Percentiles rank a stretch among this genome's conserved stretches.
Conservation (phyloP, 2,329 filamentous ascomycete species). For the Alternaria novae-zelandiae region DNA sequence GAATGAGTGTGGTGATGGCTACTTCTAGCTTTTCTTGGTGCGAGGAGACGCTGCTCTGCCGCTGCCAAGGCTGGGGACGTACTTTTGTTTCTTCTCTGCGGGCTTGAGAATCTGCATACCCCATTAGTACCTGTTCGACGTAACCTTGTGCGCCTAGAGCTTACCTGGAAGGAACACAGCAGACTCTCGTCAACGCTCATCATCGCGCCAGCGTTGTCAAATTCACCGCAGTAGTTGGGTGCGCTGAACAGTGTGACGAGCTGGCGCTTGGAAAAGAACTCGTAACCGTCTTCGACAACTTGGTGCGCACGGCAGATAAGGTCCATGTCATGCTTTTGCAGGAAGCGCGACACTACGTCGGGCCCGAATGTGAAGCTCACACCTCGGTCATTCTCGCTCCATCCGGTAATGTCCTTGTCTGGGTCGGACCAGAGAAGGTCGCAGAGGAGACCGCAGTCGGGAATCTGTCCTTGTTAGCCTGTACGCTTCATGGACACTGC, state of each 20-base stretch:
- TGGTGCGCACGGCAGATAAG: conserved; percentile 98
- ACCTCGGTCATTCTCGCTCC: conserved; percentile 98
- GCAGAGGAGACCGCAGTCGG: conserved; percentile 95
- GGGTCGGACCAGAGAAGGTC: conserved; percentile 98
- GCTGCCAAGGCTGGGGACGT: conserved; percentile 79
- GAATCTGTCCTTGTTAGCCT: conserved; percentile 73
- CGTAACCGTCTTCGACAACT: conserved; percentile 98
- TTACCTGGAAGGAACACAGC: conserved; percentile 97
- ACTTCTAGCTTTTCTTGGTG: conserved; percentile 71
- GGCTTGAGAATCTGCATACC: conserved; percentile 86
- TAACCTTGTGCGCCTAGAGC: conserved; percentile 19
- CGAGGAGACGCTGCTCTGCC: conserved; percentile 73
- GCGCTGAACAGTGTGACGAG: conserved; percentile 97
- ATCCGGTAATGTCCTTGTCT: conserved; percentile 98
- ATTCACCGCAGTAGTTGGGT: conserved; percentile 99
- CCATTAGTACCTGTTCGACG: conserved; percentile 24
- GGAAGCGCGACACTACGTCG: conserved; percentile 94
- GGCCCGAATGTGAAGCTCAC: conserved; percentile 98
- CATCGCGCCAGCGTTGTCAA: conserved; percentile 99
- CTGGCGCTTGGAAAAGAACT: conserved; percentile 99
- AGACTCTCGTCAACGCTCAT: conserved; percentile 99
- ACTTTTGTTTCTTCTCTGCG: conserved; percentile 99
- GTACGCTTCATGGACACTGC: conserved; percentile 32
- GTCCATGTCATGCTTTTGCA: conserved; percentile 99
- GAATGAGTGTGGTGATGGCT: conserved; percentile 47